phyloP scores from a whole-genome alignment of 225 moss, liverwort and hornwort species.

The Pseudoscleropodium purum region DNA sequence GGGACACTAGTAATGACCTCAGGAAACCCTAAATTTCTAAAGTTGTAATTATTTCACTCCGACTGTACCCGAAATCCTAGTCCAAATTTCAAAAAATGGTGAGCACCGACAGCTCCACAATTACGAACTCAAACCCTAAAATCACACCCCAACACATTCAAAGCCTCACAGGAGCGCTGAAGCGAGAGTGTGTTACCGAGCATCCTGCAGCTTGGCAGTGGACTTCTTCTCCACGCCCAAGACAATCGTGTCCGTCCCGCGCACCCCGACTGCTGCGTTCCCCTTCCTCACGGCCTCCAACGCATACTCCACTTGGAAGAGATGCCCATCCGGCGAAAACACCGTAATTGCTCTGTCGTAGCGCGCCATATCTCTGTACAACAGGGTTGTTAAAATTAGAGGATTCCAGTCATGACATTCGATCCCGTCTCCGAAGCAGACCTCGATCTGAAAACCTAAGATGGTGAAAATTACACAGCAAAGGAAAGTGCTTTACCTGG shows the following conservation, averaged over 20 bases:
- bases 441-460: conserved; percentile 18
- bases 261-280: conserved; percentile 89
- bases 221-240: conserved; percentile 97
- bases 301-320: conserved; percentile 97
- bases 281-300: conserved; percentile 90
- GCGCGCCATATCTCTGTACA: conserved; percentile 51
- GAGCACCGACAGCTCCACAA: not conserved
- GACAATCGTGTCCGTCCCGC: conserved; percentile 87
- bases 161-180: not conserved
- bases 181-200: conserved; percentile 34
- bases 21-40: not conserved
- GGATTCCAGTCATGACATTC: not conserved
- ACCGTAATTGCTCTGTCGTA: conserved; percentile 97
- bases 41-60: not conserved
- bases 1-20: not conserved
- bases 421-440: not conserved
- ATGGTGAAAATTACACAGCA: not conserved
- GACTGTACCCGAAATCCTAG: not conserved
- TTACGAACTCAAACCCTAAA: not conserved
- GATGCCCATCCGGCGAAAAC: conserved; percentile 93
- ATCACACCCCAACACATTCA: not conserved
- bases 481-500: not conserved
- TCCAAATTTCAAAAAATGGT: not conserved
- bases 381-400: not conserved
- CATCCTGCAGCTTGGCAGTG: conserved; percentile 94